Evolutionary conservation across 345 rosid genomes (phyloP).

Genomic region (Camelina sativa): DNA sequence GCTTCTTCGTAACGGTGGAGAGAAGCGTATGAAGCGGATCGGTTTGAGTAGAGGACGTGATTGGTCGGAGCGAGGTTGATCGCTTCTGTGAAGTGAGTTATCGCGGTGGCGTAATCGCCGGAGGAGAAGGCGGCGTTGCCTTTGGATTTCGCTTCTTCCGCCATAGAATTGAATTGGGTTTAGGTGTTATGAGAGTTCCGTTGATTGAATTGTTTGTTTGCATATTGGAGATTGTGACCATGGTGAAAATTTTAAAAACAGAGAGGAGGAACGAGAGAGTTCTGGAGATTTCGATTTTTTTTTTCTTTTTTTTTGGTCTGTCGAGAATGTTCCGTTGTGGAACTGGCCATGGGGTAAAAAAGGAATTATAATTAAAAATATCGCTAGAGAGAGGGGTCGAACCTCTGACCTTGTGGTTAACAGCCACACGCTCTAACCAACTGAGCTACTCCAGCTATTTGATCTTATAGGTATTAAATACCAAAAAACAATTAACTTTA

Average conservation of each 20-base stretch:
- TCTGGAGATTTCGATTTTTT: conserved; percentile 33
- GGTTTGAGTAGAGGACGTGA: conserved; percentile 89
- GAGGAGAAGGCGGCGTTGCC: conserved; percentile 96
- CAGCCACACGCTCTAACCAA: conserved; percentile 76
- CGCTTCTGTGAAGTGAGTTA: conserved; percentile 83
- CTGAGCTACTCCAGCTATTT: conserved; percentile 37
- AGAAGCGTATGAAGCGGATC: conserved; percentile 93
- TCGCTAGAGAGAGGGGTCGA: conserved; percentile 48
- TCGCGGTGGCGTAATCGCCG: conserved; percentile 72
- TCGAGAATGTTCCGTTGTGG: conserved; percentile 32
- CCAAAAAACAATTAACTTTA: no score
- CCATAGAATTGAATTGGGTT: conserved; percentile 46
- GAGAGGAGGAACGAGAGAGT: conserved; percentile 22
- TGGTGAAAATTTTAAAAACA: conserved; percentile 14
- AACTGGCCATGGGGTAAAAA: background rate
- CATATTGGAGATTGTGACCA: conserved; percentile 22
- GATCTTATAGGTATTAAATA: no score
- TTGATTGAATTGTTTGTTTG: background rate
- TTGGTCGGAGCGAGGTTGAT: conserved; percentile 72
- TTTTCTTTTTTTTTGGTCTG: background rate
- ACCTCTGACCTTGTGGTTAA: conserved; percentile 55
- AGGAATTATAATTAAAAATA: no score
- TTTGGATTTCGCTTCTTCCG: conserved; percentile 79
- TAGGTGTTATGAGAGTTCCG: background rate
- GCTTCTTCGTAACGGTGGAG: conserved; percentile 73